Base-by-base conservation (phyloP, 176 grass and related monocot genomes). In the Pontederia paniculata region DNA sequence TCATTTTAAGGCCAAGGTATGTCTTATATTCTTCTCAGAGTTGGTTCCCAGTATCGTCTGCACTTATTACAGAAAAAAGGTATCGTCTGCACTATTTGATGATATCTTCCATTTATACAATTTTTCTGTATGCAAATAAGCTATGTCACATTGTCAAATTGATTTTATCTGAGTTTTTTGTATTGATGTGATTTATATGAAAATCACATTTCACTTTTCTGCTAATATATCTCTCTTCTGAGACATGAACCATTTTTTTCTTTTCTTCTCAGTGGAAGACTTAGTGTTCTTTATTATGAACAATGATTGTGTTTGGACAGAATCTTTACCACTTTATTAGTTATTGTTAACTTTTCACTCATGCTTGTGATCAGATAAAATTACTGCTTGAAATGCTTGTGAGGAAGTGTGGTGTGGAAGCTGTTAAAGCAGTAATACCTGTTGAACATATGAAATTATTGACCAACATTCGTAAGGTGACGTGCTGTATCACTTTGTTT, bases 401-500 rank as follows among this genome's bases (percentile, higher is more conserved):
- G 46, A 87, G 64, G 52, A 97, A 90, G 84, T 97, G 91, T 79
- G 91, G 91, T 54, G 74, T 97, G 57, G 86, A 90, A 59, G 91
- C 91, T 23, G 91, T 97, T 22, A 97, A 88, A 59, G 79, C 77
- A 48, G 86, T 88, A 50, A 97, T 97, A 77, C 91, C 91, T 23
- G 80, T 87, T 74, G 91, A 97, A 67, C 91, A 97, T 70, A 87
- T 97, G 77, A 97, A 90, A 68, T 57, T 97, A 61, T 70, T 97
- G 10, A 81, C 80, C 44, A 97, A 90, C 31, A 97, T 97, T 62
- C 77, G 83, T 44, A 90, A 90, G 91, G 91, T 97, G 66, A 70
- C 13, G 23, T 22, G 48, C 50, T 54, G 73, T 45, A 51, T 23
- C 61, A 20, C 1, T 41, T 20, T n/a, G n/a, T 48, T n/a, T n/a